Base-by-base conservation (phyloP, 106 monocot species). In the Ottelia alismoides region DNA sequence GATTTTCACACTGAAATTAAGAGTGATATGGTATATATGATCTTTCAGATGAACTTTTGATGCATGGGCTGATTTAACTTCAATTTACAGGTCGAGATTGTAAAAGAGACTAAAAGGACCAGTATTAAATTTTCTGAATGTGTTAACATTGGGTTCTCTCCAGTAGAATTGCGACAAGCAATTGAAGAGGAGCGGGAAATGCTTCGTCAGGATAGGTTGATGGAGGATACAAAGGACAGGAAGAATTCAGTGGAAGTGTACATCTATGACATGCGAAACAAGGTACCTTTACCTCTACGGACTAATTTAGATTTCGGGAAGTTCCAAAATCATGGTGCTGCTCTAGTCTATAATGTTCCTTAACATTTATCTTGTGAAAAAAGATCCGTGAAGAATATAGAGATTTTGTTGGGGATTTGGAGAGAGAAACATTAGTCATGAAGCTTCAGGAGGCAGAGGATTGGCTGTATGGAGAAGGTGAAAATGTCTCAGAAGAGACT, bases 401-500 rank as follows among this genome's bases (percentile, higher is more conserved):
- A 18, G 85, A 81, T 31, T 91, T 91, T 56, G 91, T 81, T 3
- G 65, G 56, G 4, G 28, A 58, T 17, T 19, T 40, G 18, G 81
- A 85, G 53, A 78, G 58, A 46, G 85, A 85, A 27, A 73, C 70
- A n/a, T 60, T 91, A 22, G 60, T 65, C 40, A 57, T 52, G 2
- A 84, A 72, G 57, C 78, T 91, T 52, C 91, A 91, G 53, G 73
- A 78, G 25, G 81, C 73, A 46, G 91, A 91, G 59, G 91, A 91
- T 76, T 91, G 91, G 91, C 67, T 91, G 22, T 91, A 91, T 62
- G 91, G 85, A 59, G 91, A 91, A 44, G 91, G 91, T 17, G 90
- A 90, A 55, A 84, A 90, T 67, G 90, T 84, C 55, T 75, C 80
- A 55, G 84, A 84, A 53, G 90, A 84, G 31, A 84, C 84, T 64